Base-by-base conservation (phyloP, 306 rosid genomes). In the Prosopis cineraria region DNA sequence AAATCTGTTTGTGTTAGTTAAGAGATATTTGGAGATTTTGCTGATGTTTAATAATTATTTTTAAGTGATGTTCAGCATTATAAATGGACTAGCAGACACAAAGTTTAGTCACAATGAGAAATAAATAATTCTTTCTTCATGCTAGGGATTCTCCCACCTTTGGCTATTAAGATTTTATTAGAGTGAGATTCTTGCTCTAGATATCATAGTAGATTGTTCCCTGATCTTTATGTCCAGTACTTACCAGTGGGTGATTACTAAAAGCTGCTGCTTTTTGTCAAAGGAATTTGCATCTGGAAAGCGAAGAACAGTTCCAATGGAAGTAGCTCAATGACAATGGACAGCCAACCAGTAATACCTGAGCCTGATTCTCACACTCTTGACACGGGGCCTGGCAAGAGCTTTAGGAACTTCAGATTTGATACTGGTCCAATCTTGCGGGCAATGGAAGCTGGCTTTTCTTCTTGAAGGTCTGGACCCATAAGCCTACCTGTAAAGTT, bases 221-320 rank as follows among this genome's bases (percentile, higher is more conserved):
- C n/a, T n/a, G n/a, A n/a, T n/a, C n/a, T n/a, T n/a, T n/a, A n/a
- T n/a, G n/a, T n/a, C n/a, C n/a, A n/a, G n/a, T n/a, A n/a, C n/a
- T n/a, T n/a, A n/a, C n/a, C n/a, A 7, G 20, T 53, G 12, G 59
- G 52, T 50, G 58, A 70, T 71, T 68, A 58, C 78, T 83, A 82
- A 62, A 37, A 74, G 64, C 81, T 43, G 12, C 79, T 73, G 12
- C 74, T 83, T 62, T 56, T 27, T 79, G 76, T 76, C 22, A 74
- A 74, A 95, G 99, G 94, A 76, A 71, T 91, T 60, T 82, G 84
- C 33, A 89, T 93, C 73, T 95, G 98, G 98, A 95, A 87, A 76
- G 96, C 94, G 8, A 95, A 91, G 83, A 89, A 78, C 83, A 66
- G 79, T 78, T 91, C 90, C 5, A 82, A 29, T 11, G 93, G 97